Evolutionary conservation across 1,284 basidiomycete species (phyloP).

Genomic region (Ustilago sp.): DNA sequence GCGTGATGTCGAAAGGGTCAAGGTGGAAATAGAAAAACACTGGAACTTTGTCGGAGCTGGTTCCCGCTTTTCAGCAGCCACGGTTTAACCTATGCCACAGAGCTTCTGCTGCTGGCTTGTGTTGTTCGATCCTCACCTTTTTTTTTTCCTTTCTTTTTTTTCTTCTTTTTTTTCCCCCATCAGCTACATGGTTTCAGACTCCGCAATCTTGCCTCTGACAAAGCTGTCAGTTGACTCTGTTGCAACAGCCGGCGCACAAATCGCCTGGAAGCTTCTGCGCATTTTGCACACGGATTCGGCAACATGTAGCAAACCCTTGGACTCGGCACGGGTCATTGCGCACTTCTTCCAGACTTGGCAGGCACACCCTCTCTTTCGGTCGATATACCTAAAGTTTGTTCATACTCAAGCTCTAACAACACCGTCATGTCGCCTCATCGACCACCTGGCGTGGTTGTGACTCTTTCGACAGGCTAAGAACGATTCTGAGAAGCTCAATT

Average conservation of each 20-base stretch:
- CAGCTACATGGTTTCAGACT: constrained; percentile 13
- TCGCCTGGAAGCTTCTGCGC: constrained; percentile 6
- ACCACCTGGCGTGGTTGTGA: too few relatives aligned
- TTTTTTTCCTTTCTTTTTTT: not conserved
- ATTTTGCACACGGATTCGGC: not conserved
- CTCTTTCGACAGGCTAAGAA: too few relatives aligned
- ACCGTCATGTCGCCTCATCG: not conserved
- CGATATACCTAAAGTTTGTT: not conserved
- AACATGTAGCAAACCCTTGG: not conserved
- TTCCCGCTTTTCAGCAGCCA: constrained; percentile 11
- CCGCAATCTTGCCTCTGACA: constrained; percentile 3
- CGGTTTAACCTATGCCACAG: constrained; percentile 6
- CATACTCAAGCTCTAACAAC: not conserved
- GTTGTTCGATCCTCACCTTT: not conserved
- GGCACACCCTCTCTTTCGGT: not conserved
- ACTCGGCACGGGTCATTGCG: constrained; percentile 14
- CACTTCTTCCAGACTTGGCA: constrained; percentile 6
- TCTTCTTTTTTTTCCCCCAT: not conserved
- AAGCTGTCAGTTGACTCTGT: not conserved
- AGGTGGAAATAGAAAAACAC: not conserved
- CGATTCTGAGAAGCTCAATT: too few relatives aligned
- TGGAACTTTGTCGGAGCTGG: constrained; percentile 17
- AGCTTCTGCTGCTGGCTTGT: not conserved
- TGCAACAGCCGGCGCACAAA: not conserved
- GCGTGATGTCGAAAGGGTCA: not conserved